These are phyloP conservation scores for Kickxella alabastrina DNA, from an alignment of 192 early-diverging fungal species.

Conservation along the genomic window DNA sequence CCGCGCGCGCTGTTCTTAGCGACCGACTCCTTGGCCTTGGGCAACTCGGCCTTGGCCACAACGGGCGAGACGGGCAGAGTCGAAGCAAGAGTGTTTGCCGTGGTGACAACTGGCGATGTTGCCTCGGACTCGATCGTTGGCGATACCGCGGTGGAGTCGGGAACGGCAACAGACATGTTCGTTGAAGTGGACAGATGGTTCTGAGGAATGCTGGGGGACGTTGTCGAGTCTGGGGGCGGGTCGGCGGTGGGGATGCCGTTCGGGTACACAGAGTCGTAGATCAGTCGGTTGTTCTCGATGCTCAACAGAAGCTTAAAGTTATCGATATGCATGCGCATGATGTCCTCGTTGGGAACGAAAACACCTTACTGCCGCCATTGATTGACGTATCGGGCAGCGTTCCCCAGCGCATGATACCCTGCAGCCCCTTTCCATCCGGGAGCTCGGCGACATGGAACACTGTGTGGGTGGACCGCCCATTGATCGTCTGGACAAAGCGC, in stretches of 20 bases:
- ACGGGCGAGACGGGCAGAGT: not conserved
- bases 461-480: conserved; percentile 56
- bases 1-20: conserved; percentile 31
- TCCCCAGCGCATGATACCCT: conserved; percentile 69
- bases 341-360: conserved; percentile 39
- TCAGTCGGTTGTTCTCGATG: conserved; percentile 50
- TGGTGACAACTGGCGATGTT: conserved; percentile 7
- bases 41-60: not conserved
- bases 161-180: not conserved
- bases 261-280: conserved; percentile 41
- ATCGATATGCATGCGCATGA: conserved; percentile 51
- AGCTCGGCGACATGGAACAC: conserved; percentile 60
- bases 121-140: conserved; percentile 8
- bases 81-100: not conserved
- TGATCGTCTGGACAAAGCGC: conserved; percentile 58
- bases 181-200: conserved; percentile 13
- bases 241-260: conserved; percentile 39
- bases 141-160: conserved; percentile 6
- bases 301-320: conserved; percentile 47
- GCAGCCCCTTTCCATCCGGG: conserved; percentile 47
- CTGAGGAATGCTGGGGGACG: conserved; percentile 1
- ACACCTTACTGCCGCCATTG: conserved; percentile 63
- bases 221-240: conserved; percentile 12
- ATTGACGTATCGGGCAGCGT: conserved; percentile 59
- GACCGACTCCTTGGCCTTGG: conserved; percentile 24